Conservation (phyloP, 2,329 filamentous ascomycete genomes). For the Ascosphaera aggregata region DNA sequence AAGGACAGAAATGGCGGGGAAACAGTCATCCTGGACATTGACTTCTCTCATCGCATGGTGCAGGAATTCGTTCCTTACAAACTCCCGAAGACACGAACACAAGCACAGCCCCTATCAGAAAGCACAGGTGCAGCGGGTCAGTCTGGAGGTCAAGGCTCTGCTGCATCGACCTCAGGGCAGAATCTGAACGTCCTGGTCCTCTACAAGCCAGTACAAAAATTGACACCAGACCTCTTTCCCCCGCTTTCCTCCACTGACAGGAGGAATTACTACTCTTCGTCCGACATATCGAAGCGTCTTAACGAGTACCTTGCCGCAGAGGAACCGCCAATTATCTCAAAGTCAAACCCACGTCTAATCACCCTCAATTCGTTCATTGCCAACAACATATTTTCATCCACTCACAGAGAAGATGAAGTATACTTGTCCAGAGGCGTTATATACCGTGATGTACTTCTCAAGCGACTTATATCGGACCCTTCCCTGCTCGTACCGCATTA, state of each 20-base stretch:
- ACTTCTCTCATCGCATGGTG: conserved; percentile 34
- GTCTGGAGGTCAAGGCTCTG: conserved; percentile 9
- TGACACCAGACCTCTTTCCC: conserved; percentile 30
- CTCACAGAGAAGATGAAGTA: conserved; percentile 25
- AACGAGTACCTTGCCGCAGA: conserved; percentile 36
- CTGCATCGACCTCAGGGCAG: conserved; percentile 17
- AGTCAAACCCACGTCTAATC: conserved; percentile 36
- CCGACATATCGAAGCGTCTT: conserved; percentile 33
- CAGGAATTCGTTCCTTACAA: conserved; percentile 36
- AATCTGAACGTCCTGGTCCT: conserved; percentile 26
- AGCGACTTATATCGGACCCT: conserved; percentile 29
- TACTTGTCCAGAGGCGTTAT: conserved; percentile 33
- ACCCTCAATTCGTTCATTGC: conserved; percentile 38
- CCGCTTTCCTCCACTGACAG: conserved; percentile 23
- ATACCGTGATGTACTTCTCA: conserved; percentile 35
- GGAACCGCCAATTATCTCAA: conserved; percentile 26
- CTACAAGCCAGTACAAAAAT: conserved; percentile 33
- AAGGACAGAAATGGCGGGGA: conserved; percentile 43
- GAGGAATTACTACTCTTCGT: conserved; percentile 32
- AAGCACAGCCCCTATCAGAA: conserved; percentile 14
- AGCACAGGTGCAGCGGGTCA: conserved; percentile 11
- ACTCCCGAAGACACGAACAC: conserved; percentile 28
- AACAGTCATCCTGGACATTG: conserved; percentile 38
- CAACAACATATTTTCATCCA: conserved; percentile 34
- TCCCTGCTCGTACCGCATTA: conserved; percentile 30